Base-by-base conservation (phyloP, 441 rosid species). In the Pelargonium citronellum region DNA sequence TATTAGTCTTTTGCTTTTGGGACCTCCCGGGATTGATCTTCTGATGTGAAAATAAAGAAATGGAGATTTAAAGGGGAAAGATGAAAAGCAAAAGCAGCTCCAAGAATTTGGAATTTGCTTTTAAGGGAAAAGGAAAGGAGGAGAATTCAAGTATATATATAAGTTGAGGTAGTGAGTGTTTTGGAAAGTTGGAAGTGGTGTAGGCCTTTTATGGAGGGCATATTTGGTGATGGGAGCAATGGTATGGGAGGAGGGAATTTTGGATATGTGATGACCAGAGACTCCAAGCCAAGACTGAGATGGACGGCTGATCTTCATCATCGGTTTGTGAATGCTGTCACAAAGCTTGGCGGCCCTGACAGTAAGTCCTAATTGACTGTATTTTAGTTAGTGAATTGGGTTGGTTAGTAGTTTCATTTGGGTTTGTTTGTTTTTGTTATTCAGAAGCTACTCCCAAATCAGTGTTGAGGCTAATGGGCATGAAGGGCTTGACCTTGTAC, bases 401-500 rank as follows among this genome's bases (percentile, higher is more conserved):
- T 30, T 11, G 41, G 67, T 63, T n/a, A 27, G 16, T 13, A n/a
- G 19, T 22, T 67, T 46, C 4, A 11, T 43, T 41, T 27, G 16
- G 19, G 43, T 22, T 58, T 5, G 17, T 53, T n/a, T 15, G 8
- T 53, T 15, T 71, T 66, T 15, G 71, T 39, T 66, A 47, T 64
- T 1, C 74, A 93, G 98, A 87, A 77, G 98, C 98, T 44, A 93
- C 98, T 66, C 98, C 98, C 16, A 93, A 93, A 69, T 80, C 97
- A 0, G 96, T 93, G 72, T 58, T 91, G 73, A 88, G 90, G 72
- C 27, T 91, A 47, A 93, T 93, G 98, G 98, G 97, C 15, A 61
- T 89, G 49, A 93, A 93, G 81, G 98, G 98, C 58, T 83, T 93
- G 82, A 93, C 98, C 44, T 65, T 93, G 75, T 93, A 89, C 76